phyloP scores from a whole-genome alignment of 2,329 filamentous ascomycete species.

The Colletotrichum lini region DNA sequence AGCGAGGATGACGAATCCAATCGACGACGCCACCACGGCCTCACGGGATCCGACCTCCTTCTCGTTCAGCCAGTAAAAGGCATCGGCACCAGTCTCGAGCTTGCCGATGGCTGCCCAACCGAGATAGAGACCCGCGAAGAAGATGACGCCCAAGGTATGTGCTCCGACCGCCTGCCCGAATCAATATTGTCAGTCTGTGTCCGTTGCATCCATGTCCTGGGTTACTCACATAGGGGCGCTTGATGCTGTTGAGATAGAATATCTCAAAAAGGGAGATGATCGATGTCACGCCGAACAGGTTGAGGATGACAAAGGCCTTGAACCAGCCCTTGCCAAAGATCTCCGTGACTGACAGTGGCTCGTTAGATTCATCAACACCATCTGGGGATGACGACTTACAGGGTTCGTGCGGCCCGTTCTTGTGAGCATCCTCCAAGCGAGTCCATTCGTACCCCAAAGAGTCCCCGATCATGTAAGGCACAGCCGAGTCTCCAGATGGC shows the following conservation, averaged over 20 bases:
- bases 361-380: constrained; percentile 13
- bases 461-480: constrained; percentile 10
- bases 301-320: constrained; percentile 62
- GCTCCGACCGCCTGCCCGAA: constrained; percentile 58
- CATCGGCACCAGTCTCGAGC: constrained; percentile 59
- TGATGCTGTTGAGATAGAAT: constrained; percentile 67
- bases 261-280: constrained; percentile 62
- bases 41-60: constrained; percentile 59
- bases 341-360: constrained; percentile 57
- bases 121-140: constrained; percentile 61
- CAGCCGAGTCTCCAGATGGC: constrained; percentile 31
- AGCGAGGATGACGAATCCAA: constrained; percentile 61
- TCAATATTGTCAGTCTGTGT: constrained; percentile 39
- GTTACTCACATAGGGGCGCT: constrained; percentile 61
- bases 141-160: constrained; percentile 59
- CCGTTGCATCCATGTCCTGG: background rate
- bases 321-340: constrained; percentile 65
- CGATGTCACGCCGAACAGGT: constrained; percentile 61
- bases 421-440: constrained; percentile 39
- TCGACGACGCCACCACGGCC: constrained; percentile 60
- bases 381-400: constrained; percentile 31
- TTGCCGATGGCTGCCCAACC: constrained; percentile 65
- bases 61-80: constrained; percentile 68
- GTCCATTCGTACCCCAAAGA: constrained; percentile 44
- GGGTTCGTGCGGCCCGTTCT: constrained; percentile 29